Base-by-base conservation (phyloP, 345 rosid species). In the Populus simonii region DNA sequence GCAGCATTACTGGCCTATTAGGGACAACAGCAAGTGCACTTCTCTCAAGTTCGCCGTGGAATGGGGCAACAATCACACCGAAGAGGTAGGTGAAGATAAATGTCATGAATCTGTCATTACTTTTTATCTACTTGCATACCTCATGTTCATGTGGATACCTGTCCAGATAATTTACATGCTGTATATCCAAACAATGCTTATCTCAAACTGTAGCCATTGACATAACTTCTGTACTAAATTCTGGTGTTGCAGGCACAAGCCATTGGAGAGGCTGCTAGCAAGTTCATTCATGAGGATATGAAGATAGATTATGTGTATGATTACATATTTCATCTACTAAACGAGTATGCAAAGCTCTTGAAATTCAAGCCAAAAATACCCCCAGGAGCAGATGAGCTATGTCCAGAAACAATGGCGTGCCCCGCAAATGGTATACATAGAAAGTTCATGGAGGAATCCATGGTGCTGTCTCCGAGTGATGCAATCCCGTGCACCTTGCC, bases 1-100 rank as follows among this genome's bases (percentile, higher is more conserved):
- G 89, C 72, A 89, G 67, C 97, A 94, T 71, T 90, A 89, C 66
- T 94, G 97, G 97, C 97, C 94, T 29, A 89, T 94, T n/a, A 82
- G 84, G 62, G 84, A 82, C 79, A 63, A 76, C 62, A 65, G 71
- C 39, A 86, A 89, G 69, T 94, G 97, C 82, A 78, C 81, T 33
- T 85, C 89, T 51, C 87, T 92, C 6, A 91, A 90, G 77, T 84
- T 83, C 71, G 95, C 97, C 0, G 98, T 93, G 5, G 89, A 90
- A 59, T 93, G 95, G 98, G 98, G 95, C 71, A 92, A 90, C 73
- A 76, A 31, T 53, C 85, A 86, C 77, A 65, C 87, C 2, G 12
- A 78, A 2, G 59, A 85, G 87, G 90, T 81, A 35, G 18, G 2
- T 31, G 18, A 45, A 45, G 51, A 45, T 45, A 3, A 15, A 3